Base-by-base conservation (phyloP, 306 rosid species). In the Dryas octopetala region DNA sequence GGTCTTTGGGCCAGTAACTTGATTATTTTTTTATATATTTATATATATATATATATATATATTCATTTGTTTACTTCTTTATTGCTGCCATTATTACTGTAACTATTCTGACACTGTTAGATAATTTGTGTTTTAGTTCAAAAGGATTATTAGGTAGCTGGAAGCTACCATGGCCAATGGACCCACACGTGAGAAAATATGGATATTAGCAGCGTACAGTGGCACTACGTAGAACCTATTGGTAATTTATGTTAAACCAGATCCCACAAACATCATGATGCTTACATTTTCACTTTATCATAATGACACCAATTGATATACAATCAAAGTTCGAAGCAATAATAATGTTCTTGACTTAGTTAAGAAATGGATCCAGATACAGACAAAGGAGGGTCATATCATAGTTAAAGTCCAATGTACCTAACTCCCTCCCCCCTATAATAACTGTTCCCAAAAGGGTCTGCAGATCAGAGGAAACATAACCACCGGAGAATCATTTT, bases 391-490 rank as follows among this genome's bases (percentile, higher is more conserved):
- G 66, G 81, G 84, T 48, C 81, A 76, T 63, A 51, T 66, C 50
- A 68, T 10, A 57, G 76, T 76, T 32, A 66, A 70, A 76, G 70
- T 66, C 78, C 74, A 64, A 65, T 16, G 63, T 40, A 86, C 80
- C 88, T 23, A 81, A 80, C 88, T 66, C 63, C 74, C 52, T 86
- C 72, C 52, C 88, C 46, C 83, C 70, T 77, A 81, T 74, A 83
- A 74, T 74, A 79, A 80, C 67, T 75, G 83, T 76, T 44, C 44
- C 63, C 51, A 81, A 70, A 73, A 69, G 80, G 64, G 80, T 55
- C 85, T 66, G 80, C 80, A 80, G 55, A 68, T 32, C 52, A 38
- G 78, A 75, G 72, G 77, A 79, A 81, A 79, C 79, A 80, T 49
- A 78, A 77, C 74, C 83, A 80, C 57, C 59, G 59, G 87, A 81